Percentiles rank a stretch among this genome's conserved stretches.
Conservation (phyloP, 179 eudicot genomes). For the Silene coronaria region DNA sequence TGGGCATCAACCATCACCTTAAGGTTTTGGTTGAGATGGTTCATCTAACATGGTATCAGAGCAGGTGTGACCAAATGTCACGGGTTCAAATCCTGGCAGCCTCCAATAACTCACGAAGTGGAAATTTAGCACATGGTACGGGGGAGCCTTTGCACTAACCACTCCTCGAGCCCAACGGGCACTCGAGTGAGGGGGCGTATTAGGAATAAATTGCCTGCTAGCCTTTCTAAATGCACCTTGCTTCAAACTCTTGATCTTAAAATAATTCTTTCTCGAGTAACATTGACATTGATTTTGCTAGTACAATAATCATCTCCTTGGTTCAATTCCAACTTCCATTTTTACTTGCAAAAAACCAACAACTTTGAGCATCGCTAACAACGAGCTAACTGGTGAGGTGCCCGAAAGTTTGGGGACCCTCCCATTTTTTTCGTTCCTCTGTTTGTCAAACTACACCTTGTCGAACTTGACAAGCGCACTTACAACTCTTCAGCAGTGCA, state of each 20-base stretch:
- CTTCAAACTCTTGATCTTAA: constrained; percentile 58
- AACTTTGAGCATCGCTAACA: constrained; percentile 57
- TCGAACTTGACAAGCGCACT: constrained; percentile 52
- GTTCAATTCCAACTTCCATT: constrained; percentile 57
- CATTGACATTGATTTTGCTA: constrained; percentile 49
- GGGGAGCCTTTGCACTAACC: too few relatives aligned
- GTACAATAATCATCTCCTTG: constrained; percentile 50
- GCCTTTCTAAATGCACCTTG: constrained; percentile 43
- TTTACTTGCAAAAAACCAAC: constrained; percentile 47
- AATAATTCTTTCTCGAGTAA: constrained; percentile 68
- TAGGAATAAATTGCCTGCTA: constrained; percentile 65
- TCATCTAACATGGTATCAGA: too few relatives aligned
- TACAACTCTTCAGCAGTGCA: constrained; percentile 53
- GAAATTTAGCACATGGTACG: too few relatives aligned
- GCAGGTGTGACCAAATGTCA: too few relatives aligned
- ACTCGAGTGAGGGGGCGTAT: too few relatives aligned
- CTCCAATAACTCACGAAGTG: too few relatives aligned
- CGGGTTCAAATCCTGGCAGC: constrained; percentile 61
- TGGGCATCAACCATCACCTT: too few relatives aligned
- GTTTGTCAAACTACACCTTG: constrained; percentile 69
- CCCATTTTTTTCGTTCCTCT: constrained; percentile 50
- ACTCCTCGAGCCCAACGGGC: too few relatives aligned
- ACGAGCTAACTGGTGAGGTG: constrained; percentile 50
- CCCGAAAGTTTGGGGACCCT: constrained; percentile 60
- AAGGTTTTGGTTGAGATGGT: too few relatives aligned